phyloP scores from a whole-genome alignment of 1,284 basidiomycete species.

The Cryptococcus depauperatus region DNA sequence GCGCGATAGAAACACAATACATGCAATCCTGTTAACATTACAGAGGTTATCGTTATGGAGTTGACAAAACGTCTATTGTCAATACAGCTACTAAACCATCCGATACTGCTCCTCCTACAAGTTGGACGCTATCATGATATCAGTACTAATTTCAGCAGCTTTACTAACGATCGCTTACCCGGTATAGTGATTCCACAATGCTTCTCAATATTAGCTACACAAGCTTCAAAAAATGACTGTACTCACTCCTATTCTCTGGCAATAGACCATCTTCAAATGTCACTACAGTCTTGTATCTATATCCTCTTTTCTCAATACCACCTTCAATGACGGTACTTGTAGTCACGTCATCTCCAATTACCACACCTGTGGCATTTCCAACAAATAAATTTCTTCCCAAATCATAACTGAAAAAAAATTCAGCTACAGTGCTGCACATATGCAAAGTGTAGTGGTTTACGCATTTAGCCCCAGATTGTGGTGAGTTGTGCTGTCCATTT shows the following conservation, averaged over 20 bases:
- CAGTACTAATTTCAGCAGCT: too few species aligned
- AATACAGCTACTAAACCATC: conserved; percentile 11
- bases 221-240: too few species aligned
- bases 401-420: background rate
- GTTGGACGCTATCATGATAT: conserved; percentile 7
- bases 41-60: background rate
- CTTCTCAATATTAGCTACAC: background rate
- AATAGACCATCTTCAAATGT: conserved; percentile 6
- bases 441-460: background rate
- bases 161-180: conserved; percentile 1
- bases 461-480: conserved; percentile 12
- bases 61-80: conserved; percentile 1
- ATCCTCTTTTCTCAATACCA: conserved; percentile 5
- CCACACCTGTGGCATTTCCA: conserved; percentile 8
- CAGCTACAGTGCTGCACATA: background rate
- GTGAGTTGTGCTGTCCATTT: conserved; percentile 7
- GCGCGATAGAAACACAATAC: too few species aligned
- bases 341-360: background rate
- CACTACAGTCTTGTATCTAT: conserved; percentile 7
- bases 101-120: conserved; percentile 7
- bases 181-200: conserved; percentile 12
- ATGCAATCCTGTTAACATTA: too few species aligned
- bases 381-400: conserved; percentile 6
- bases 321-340: conserved; percentile 1
- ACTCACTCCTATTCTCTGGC: conserved; percentile 8